Conservation (phyloP, 2,329 filamentous ascomycete genomes). For the Cordyceps fumosorosea region DNA sequence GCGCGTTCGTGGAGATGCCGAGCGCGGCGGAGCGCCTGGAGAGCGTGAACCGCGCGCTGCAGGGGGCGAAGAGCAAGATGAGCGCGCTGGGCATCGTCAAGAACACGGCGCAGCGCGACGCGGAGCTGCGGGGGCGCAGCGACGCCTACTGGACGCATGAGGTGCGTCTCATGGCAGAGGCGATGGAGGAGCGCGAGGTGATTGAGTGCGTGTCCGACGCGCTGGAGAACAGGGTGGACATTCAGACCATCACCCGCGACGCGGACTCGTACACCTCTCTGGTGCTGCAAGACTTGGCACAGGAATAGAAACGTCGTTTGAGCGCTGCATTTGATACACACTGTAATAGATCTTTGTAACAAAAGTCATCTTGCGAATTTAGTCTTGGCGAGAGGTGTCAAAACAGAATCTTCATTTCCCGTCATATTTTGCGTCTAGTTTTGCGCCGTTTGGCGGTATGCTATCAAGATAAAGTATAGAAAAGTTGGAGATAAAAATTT, state of each 20-base stretch:
- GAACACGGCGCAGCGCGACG: slow-evolving; percentile 73
- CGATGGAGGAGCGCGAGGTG: slow-evolving; percentile 74
- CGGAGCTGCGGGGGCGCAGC: slow-evolving; percentile 57
- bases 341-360: neutral
- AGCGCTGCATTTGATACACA: neutral
- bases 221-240: slow-evolving; percentile 56
- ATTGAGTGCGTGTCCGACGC: slow-evolving; percentile 64
- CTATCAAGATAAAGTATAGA: slow-evolving; percentile 3
- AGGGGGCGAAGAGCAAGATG: slow-evolving; percentile 57
- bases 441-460: neutral
- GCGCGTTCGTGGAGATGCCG: slow-evolving; percentile 61
- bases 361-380: neutral
- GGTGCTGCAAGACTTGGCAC: slow-evolving; percentile 22
- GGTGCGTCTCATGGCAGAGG: slow-evolving; percentile 61
- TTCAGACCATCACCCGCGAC: slow-evolving; percentile 53
- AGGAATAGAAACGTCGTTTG: neutral
- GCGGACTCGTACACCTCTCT: slow-evolving; percentile 52
- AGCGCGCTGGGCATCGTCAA: slow-evolving; percentile 67
- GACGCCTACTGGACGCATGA: slow-evolving; percentile 78
- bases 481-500: neutral
- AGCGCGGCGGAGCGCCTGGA: slow-evolving; percentile 62
- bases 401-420: slow-evolving; percentile 1
- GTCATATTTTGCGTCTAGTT: slow-evolving; percentile 11
- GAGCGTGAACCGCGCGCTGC: slow-evolving; percentile 47
- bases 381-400: neutral